Percentiles rank a stretch among this genome's conserved stretches.
Conservation (phyloP, 345 rosid genomes). For the Leavenworthia alabamica region DNA sequence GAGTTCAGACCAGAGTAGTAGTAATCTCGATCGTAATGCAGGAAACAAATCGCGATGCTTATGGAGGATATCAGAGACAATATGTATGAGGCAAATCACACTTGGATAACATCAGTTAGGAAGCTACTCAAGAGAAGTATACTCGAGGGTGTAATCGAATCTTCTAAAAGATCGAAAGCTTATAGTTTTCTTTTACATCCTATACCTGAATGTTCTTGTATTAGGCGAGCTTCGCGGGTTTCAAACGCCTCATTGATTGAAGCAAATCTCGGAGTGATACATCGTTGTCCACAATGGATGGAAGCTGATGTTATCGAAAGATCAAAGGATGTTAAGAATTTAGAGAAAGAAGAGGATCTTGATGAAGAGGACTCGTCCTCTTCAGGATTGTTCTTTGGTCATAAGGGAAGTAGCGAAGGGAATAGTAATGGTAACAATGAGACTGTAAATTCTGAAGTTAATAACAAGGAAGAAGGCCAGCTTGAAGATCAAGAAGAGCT, state of each 20-base stretch:
- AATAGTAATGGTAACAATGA: conserved; percentile 44
- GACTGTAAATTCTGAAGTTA: conserved; percentile 52
- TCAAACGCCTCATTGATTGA: conserved; percentile 39
- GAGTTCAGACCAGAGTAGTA: background rate
- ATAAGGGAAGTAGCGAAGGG: conserved; percentile 26
- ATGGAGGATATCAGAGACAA: conserved; percentile 59
- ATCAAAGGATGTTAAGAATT: conserved; percentile 47
- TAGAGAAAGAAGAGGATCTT: conserved; percentile 70
- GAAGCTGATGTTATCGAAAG: conserved; percentile 31
- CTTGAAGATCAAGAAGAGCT: conserved; percentile 93
- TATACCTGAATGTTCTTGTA: conserved; percentile 84
- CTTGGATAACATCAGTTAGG: conserved; percentile 72
- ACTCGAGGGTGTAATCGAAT: conserved; percentile 56
- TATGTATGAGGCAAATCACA: conserved; percentile 68
- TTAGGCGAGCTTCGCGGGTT: conserved; percentile 22
- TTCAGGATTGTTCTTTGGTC: conserved; percentile 59
- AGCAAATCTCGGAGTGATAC: conserved; percentile 46
- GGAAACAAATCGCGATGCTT: conserved; percentile 61
- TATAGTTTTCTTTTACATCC: conserved; percentile 73
- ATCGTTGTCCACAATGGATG: conserved; percentile 78
- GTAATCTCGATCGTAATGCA: conserved; percentile 11
- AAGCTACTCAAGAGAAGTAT: conserved; percentile 61
- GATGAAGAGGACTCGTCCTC: conserved; percentile 67
- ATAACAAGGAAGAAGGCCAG: conserved; percentile 64
- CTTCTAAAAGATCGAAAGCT: conserved; percentile 49